Base-by-base conservation (phyloP, 2,329 filamentous ascomycete species). In the Eurotiales sp. region DNA sequence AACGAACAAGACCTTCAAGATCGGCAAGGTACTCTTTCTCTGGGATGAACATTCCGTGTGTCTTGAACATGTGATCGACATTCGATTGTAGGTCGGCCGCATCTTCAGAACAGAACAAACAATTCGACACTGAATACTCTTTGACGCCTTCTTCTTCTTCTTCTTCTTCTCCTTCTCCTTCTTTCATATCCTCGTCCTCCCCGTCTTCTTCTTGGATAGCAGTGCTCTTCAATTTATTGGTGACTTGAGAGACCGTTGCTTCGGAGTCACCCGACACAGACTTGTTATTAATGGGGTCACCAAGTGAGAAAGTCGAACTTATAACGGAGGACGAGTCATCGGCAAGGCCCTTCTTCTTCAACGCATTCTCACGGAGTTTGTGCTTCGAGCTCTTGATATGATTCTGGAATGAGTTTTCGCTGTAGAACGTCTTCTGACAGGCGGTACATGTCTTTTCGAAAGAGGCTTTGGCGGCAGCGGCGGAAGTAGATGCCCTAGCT, bases 11-110 rank as follows among this genome's bases (percentile, higher is more conserved):
- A 1, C 91, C 91, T 55, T 95, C 86, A 3, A 93, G 68, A 62
- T 99, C 82, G 4, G 87, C 83, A 2, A 99, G 75, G 62, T 90
- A 99, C 27, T 85, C 75, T 71, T 84, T 87, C 68, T 99, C 93
- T 0, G 93, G 93, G 55, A 99, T 86, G 70, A 97, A 96, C 84
- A 96, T 90, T 74, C 92, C 90, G 66, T 99, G 93, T 62, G 86
- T 85, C 54, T 88, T 87, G 66, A 87, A 85, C 93, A 99, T 99
- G 66, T 99, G 93, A 36, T 83, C 75, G 29, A 90, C 77, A 64
- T 91, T 96, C 27, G 91, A 76, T n/a, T 82, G 72, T 5, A 90
- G 73, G 11, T 82, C 87, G 0, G 88, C 83, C 0, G 90, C 95
- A 45, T 86, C 78, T 63, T 88, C 87, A 69, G 93, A 95, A 78